Evolutionary conservation across 2,329 filamentous ascomycete species (phyloP).

Genomic region (Calonectria crousiana): DNA sequence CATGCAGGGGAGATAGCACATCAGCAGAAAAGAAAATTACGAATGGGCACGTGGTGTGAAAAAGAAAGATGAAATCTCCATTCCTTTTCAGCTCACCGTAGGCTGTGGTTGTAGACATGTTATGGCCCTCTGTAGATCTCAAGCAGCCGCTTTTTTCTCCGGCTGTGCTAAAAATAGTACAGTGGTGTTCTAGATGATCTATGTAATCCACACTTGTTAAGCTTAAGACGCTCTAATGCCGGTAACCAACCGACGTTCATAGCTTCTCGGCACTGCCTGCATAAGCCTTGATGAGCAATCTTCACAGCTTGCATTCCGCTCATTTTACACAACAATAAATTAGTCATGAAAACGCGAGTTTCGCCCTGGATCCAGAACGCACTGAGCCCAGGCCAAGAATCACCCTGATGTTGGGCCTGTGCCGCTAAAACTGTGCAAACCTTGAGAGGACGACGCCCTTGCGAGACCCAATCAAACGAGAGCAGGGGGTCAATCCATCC

Average conservation of each 20-base stretch:
- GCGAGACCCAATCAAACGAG: not conserved
- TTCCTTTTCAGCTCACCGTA: too few species aligned
- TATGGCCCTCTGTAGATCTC: not conserved
- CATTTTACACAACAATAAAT: not conserved
- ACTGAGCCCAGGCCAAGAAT: not conserved
- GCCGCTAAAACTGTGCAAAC: conserved; percentile 3
- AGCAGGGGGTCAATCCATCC: not conserved
- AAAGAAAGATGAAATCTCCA: not conserved
- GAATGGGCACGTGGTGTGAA: not conserved
- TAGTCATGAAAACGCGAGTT: not conserved
- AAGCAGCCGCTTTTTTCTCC: not conserved
- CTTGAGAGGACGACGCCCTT: not conserved
- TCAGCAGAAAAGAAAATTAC: not conserved
- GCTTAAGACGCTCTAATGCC: not conserved
- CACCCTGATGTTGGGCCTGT: not conserved
- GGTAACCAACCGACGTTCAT: not conserved
- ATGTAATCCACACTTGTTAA: not conserved
- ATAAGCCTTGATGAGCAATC: not conserved
- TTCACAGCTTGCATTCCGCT: not conserved
- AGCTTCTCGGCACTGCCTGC: not conserved
- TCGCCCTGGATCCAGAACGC: not conserved
- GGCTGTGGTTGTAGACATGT: not conserved
- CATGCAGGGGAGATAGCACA: not conserved
- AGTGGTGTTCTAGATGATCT: not conserved
- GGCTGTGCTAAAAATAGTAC: not conserved